phyloP scores from a whole-genome alignment of 306 rosid species.

The Elaeagnus macrophylla region DNA sequence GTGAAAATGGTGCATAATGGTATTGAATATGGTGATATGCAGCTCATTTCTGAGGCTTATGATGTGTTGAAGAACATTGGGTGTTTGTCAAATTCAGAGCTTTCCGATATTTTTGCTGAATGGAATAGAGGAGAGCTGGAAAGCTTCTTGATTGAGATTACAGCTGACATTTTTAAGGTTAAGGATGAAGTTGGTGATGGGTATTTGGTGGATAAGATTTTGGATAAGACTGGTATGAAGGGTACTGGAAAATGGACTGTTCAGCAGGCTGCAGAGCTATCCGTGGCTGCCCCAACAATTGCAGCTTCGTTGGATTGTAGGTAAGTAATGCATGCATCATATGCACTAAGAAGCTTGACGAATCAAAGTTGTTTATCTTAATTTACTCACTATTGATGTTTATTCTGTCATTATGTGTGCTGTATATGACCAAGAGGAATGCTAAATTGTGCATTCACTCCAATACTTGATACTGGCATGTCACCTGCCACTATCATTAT shows the following conservation, averaged over 20 bases:
- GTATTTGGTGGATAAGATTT: conserved; percentile 61
- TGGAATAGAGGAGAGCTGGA: conserved; percentile 34
- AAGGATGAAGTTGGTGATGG: conserved; percentile 53
- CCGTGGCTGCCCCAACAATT: conserved; percentile 64
- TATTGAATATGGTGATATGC: conserved; percentile 35
- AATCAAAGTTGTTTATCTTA: too few relatives aligned
- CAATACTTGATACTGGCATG: too few relatives aligned
- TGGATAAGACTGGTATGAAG: conserved; percentile 78
- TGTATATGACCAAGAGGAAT: too few relatives aligned
- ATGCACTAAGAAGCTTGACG: too few relatives aligned
- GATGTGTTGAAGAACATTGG: conserved; percentile 31
- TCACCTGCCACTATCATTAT: too few relatives aligned
- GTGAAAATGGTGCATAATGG: conserved; percentile 35
- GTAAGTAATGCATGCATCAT: too few relatives aligned
- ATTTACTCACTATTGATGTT: too few relatives aligned
- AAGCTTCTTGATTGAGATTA: conserved; percentile 35
- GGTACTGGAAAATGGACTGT: conserved; percentile 87
- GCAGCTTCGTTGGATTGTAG: conserved; percentile 69
- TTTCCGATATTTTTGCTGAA: conserved; percentile 25
- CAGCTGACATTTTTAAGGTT: conserved; percentile 56
- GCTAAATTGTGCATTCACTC: too few relatives aligned
- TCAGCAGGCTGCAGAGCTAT: conserved; percentile 73
- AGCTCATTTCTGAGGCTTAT: conserved; percentile 33
- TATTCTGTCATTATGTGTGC: too few relatives aligned
- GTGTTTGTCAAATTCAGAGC: conserved; percentile 26